phyloP scores from a whole-genome alignment of 768 basidiomycete genomes.

The Lactarius hengduanensis region DNA sequence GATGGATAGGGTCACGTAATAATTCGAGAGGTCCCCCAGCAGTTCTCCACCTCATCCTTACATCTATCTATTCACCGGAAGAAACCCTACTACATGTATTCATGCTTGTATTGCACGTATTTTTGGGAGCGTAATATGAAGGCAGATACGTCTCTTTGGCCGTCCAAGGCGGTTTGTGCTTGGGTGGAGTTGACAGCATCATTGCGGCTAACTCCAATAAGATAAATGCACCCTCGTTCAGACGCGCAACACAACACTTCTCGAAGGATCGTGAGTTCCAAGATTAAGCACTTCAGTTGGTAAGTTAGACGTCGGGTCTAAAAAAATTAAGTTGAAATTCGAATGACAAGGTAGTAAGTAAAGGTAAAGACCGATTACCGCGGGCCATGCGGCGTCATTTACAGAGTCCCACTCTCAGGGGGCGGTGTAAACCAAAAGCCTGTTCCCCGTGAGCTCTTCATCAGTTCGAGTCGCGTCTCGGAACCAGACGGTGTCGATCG shows the following conservation, averaged over 20 bases:
- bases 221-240: conserved; percentile 22
- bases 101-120: conserved; percentile 22
- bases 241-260: conserved; percentile 22
- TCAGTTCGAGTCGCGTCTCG: conserved; percentile 24
- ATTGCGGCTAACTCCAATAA: conserved; percentile 28
- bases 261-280: conserved; percentile 25
- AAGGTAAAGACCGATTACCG: conserved; percentile 20
- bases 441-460: conserved; percentile 23
- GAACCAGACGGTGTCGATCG: conserved; percentile 20
- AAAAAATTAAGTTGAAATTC: conserved; percentile 22
- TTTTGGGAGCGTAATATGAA: conserved; percentile 21
- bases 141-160: conserved; percentile 19
- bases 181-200: conserved; percentile 26
- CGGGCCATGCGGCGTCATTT: conserved; percentile 24
- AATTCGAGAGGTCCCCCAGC: conserved; percentile 13
- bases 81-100: conserved; percentile 19
- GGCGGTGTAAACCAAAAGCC: conserved; percentile 26
- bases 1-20: conserved; percentile 27
- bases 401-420: conserved; percentile 20
- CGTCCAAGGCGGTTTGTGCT: conserved; percentile 12
- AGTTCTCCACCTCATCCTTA: conserved; percentile 20
- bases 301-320: conserved; percentile 19
- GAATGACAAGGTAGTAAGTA: conserved; percentile 14
- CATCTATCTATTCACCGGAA: conserved; percentile 11
- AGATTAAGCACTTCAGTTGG: conserved; percentile 23